Evolutionary conservation across 352 stramenopile genomes (phyloP), one percentile per base, ranked within the genome.

Genomic region (Pythium brassicae): DNA sequence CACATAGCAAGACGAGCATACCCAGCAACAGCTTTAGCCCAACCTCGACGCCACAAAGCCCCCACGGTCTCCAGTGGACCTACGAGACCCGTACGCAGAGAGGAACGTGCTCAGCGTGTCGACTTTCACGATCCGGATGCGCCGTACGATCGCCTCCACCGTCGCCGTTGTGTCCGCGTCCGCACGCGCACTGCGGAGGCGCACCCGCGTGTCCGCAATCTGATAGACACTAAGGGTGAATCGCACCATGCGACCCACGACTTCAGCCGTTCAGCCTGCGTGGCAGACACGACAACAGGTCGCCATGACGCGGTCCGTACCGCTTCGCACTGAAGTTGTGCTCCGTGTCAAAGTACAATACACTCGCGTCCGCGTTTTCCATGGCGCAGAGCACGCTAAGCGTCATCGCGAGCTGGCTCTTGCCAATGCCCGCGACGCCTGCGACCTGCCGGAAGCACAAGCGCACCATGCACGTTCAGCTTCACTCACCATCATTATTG

Each of bases 341-440:
- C 44, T 88, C 81, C 4, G 69, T 73, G 46, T 94, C 81, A 45
- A 91, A 75, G 57, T 83, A 94, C 50, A 94, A 47, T 22, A 92
- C 71, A 0, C 53, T 61, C 17, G 68, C 64, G 5, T 83, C 62
- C 5, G 69, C 70, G 56, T 91, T 86, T 54, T 92, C 76, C 50
- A 87, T 60, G 8, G 74, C 72, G 47, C 80, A 92, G 15, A 74
- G 61, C 42, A 90, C 80, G 3, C 80, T 76, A 26, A 94, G 65
- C n/a, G 77, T 87, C 78, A 92, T 88, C 19, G 68, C 72, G 20
- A 76, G 53, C 61, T 94, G 84, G 44, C 72, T 86, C 61, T 94
- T 94, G 42, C 84, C 84, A 29, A 92, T 87, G 8, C 70, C 79
- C 32, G 78, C 65, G n/a, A 78, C 69, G 0, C 84, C 84, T 23